Conservation (phyloP, 2,329 filamentous ascomycete species). For the Chrysosporium keratinophilum region DNA sequence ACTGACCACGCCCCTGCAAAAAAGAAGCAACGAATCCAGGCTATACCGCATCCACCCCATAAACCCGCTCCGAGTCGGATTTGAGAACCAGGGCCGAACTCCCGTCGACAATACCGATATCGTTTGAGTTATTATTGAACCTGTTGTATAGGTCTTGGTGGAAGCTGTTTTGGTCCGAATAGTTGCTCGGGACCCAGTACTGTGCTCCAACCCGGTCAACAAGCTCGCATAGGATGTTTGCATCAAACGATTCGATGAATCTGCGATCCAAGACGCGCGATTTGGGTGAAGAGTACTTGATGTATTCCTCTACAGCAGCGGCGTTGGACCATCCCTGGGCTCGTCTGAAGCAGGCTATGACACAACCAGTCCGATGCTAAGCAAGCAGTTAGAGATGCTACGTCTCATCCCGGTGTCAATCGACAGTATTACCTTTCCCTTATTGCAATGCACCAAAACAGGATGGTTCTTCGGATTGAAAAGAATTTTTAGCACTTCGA, state of each 20-base stretch:
- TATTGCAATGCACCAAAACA: constrained; percentile 82
- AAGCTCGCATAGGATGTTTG: constrained; percentile 17
- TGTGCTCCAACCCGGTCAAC: constrained; percentile 17
- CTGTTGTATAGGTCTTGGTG: neutral
- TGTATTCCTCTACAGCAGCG: constrained; percentile 62
- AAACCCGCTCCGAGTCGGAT: neutral
- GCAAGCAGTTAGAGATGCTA: neutral
- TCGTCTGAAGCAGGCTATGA: constrained; percentile 70
- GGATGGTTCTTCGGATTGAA: constrained; percentile 66
- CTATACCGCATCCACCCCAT: neutral
- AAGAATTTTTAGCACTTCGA: constrained; percentile 58
- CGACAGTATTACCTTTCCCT: constrained; percentile 54
- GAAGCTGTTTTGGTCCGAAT: neutral
- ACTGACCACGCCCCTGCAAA: neutral
- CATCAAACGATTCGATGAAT: constrained; percentile 24
- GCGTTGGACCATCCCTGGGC: constrained; percentile 56
- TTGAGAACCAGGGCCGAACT: neutral
- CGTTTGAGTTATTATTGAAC: neutral
- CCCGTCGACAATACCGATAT: neutral
- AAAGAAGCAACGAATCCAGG: neutral
- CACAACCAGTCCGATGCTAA: constrained; percentile 81
- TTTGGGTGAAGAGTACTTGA: constrained; percentile 47
- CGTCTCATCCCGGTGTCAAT: neutral
- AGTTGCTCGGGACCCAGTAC: constrained; percentile 13
- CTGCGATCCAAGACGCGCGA: constrained; percentile 32